Conservation (phyloP, 192 early-diverging fungal species). For the Diversispora epigaea region DNA sequence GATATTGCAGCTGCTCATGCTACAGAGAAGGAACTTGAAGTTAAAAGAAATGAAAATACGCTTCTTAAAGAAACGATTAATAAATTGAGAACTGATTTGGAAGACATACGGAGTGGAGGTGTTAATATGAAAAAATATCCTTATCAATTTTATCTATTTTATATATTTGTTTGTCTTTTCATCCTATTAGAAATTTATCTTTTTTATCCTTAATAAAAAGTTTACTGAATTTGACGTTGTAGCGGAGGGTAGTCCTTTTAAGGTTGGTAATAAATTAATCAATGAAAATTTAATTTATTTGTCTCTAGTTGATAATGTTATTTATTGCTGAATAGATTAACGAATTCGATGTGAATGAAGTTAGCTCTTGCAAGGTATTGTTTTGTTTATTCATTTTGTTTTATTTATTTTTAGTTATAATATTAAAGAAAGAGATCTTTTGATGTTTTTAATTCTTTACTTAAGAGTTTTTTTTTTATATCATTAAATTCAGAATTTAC, state of each 20-base stretch:
- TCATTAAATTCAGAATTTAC: neutral
- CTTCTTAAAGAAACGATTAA: conserved; percentile 43
- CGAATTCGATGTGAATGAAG: neutral
- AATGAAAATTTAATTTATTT: no score
- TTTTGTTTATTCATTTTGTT: neutral
- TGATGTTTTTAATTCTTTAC: no score
- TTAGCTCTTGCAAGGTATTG: neutral
- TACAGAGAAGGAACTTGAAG: conserved; percentile 40
- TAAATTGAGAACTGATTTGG: conserved; percentile 42
- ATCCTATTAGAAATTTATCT: neutral
- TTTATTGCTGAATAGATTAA: no score
- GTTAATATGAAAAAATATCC: conserved; percentile 23
- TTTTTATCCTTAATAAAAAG: conserved; percentile 12
- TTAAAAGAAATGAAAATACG: conserved; percentile 44
- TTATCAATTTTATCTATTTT: neutral
- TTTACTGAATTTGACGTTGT: conserved; percentile 21
- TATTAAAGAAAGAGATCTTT: no score
- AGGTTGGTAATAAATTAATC: neutral
- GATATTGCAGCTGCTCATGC: conserved; percentile 37
- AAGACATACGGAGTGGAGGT: conserved; percentile 37
- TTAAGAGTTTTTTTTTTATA: no score
- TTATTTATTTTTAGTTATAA: neutral
- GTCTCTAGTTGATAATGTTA: no score
- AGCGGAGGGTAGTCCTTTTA: neutral
- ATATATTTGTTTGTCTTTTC: neutral